Base-by-base conservation (phyloP, 1,139 yeast species). In the Debaryomyces subglobosus region DNA sequence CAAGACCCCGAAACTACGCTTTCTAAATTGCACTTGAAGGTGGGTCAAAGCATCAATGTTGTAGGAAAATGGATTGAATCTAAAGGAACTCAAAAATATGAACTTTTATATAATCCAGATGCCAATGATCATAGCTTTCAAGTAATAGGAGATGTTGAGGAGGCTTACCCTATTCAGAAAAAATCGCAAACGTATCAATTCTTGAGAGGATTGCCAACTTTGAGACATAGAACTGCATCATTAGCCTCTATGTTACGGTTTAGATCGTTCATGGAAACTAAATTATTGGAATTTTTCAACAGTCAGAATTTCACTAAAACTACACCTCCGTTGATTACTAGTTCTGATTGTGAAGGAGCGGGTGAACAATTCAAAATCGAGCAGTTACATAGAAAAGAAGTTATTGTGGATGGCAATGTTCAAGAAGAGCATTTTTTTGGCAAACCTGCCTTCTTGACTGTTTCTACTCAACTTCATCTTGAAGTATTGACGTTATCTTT, bases 281-380 rank as follows among this genome's bases (percentile, higher is more conserved):
- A 73, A 39, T 60, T 91, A 10, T 67, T 77, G 46, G 71, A 71
- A 6, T 89, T 81, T 58, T 89, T 89, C 65, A 69, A 72, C 25
- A 45, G 59, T 0, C 61, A 77, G 27, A 78, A 78, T 16, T 90
- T 88, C 56, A 69, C 77, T 12, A 94, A 90, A 67, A 92, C 89
- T 0, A 74, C 84, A 21, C 96, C 98, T 2, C 99, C 99, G 3
- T 61, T 92, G 16, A 70, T 92, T 23, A 94, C 99, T 0, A 77
- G 90, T 8, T 84, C 96, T 2, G 99, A 95, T 63, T 94, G 99
- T 64, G 99, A 95, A 71, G 99, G 99, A 15, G 98, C 97, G 0
- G 98, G 99, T 2, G 98, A 94, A 62, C 82, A 88, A 52, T 94
- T 94, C 54, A 67, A 66, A 38, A 69, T 89, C 9, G 79, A 76